These are phyloP conservation scores for Didymella glomerata DNA, from an alignment of 2,329 filamentous ascomycete species.

Conservation along the genomic window DNA sequence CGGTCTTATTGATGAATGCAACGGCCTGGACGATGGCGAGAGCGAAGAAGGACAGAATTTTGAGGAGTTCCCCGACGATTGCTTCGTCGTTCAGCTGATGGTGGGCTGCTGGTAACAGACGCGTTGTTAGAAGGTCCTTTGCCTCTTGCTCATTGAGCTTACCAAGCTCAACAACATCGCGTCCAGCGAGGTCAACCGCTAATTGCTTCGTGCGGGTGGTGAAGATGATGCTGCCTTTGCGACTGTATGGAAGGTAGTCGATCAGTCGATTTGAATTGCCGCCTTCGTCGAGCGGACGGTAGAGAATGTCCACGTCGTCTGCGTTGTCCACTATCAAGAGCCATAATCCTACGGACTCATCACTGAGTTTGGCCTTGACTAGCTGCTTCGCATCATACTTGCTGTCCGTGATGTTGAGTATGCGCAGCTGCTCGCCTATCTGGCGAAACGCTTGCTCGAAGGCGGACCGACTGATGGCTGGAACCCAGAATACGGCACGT, in stretches of 20 bases:
- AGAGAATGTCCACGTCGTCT: not conserved
- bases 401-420: not conserved
- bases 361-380: not conserved
- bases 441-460: constrained; percentile 9
- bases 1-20: not conserved
- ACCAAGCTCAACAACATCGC: not conserved
- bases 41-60: not conserved
- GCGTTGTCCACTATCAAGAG: not conserved
- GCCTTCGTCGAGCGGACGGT: not conserved
- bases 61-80: not conserved
- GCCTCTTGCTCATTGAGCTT: not conserved
- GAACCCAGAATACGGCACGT: not conserved
- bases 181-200: not conserved
- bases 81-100: not conserved
- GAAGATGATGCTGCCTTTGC: not conserved
- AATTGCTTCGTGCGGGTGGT: not conserved
- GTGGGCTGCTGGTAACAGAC: not conserved
- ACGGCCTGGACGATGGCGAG: constrained; percentile 2
- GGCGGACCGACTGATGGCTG: not conserved
- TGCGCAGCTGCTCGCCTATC: not conserved
- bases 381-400: constrained; percentile 39
- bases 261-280: not conserved
- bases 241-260: not conserved
- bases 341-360: not conserved
- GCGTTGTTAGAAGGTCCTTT: constrained; percentile 21